Evolutionary conservation across 441 rosid genomes (phyloP).

Genomic region (Viola pubescens): DNA sequence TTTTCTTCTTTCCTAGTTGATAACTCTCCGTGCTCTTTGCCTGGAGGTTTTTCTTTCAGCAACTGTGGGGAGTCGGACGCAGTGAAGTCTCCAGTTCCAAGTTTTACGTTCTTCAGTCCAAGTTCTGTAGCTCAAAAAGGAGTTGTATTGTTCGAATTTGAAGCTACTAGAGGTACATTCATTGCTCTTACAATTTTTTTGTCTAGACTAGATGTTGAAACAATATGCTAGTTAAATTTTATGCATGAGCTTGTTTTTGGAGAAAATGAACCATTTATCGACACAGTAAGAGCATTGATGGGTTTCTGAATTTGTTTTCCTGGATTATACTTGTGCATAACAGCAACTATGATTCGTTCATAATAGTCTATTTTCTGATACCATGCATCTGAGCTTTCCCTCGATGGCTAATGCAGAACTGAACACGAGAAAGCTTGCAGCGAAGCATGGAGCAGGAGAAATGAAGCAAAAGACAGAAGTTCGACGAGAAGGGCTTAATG

Average conservation of each 20-base stretch:
- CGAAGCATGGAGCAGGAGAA: constrained; percentile 22
- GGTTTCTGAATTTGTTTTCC: neutral
- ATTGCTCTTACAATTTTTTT: neutral
- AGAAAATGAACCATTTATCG: neutral
- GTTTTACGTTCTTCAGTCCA: constrained; percentile 60
- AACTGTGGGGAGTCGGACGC: constrained; percentile 32
- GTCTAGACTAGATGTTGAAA: neutral
- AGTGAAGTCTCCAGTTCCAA: constrained; percentile 38
- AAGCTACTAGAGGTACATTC: constrained; percentile 31
- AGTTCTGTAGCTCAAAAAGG: constrained; percentile 21
- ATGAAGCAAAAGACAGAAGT: constrained; percentile 28
- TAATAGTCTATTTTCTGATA: neutral
- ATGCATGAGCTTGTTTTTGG: neutral
- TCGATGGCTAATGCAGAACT: constrained; percentile 28
- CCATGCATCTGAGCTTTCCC: neutral
- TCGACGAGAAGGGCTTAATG: constrained; percentile 30
- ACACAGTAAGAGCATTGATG: neutral
- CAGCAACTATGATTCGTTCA: neutral
- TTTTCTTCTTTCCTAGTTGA: constrained; percentile 46
- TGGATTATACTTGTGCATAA: neutral
- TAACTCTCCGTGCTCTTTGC: constrained; percentile 19
- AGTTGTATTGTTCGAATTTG: constrained; percentile 9
- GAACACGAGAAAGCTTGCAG: constrained; percentile 26
- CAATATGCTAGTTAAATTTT: no score
- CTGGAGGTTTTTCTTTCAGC: constrained; percentile 55